Evolutionary conservation across 768 basidiomycete genomes (phyloP).

Genomic region (Gloeopeniophorella convolvens): DNA sequence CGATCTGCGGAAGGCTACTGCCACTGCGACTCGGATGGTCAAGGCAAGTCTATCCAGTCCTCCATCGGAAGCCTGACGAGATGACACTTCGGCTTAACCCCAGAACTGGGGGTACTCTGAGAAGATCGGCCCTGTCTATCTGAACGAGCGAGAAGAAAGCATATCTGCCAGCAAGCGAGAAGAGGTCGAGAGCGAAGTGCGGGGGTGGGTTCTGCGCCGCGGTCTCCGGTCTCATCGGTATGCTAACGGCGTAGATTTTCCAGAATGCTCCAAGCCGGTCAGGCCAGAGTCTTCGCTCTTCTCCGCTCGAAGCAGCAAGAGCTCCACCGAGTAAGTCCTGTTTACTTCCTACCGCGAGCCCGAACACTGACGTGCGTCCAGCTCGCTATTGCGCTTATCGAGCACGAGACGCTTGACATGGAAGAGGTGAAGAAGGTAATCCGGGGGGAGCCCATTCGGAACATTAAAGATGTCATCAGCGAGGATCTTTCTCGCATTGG

Average conservation of each 20-base stretch:
- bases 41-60: constrained; percentile 46
- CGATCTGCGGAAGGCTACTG: constrained; percentile 76
- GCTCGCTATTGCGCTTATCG: constrained; percentile 89
- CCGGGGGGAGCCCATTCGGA: constrained; percentile 73
- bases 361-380: constrained; percentile 27
- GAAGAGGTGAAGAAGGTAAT: constrained; percentile 86
- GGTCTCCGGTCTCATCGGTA: background rate
- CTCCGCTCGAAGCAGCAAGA: constrained; percentile 65
- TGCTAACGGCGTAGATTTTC: background rate
- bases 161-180: constrained; percentile 73
- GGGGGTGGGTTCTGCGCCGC: constrained; percentile 43
- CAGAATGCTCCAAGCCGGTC: constrained; percentile 42
- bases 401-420: constrained; percentile 86
- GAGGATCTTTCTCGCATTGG: constrained; percentile 36
- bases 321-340: constrained; percentile 56
- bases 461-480: constrained; percentile 57
- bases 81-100: background rate
- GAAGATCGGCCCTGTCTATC: constrained; percentile 78
- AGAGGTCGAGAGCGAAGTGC: constrained; percentile 84
- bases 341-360: background rate
- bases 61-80: background rate
- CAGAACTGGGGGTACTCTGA: constrained; percentile 75
- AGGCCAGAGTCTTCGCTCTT: constrained; percentile 57
- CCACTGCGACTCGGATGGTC: constrained; percentile 81
- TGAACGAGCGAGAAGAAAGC: constrained; percentile 62